These are phyloP conservation scores for Peronospora farinosa DNA, from an alignment of 352 stramenopile genomes.

Conservation along the genomic window DNA sequence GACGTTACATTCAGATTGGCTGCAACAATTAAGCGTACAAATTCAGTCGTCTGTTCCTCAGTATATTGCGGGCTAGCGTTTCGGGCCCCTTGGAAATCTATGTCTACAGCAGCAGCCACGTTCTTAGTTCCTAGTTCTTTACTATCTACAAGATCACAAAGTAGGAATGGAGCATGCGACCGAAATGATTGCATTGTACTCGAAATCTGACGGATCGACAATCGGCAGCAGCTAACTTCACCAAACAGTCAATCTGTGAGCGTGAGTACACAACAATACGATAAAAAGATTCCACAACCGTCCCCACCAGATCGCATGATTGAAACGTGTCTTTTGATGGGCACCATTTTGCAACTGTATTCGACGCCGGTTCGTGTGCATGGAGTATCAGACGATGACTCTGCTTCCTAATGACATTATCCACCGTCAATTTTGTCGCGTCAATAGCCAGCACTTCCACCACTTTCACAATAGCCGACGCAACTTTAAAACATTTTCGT, in stretches of 20 bases:
- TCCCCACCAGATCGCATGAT: constrained; percentile 14
- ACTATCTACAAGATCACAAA: constrained; percentile 15
- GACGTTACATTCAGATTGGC: constrained; percentile 35
- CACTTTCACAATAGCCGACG: constrained; percentile 25
- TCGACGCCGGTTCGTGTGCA: constrained; percentile 9
- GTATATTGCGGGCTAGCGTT: constrained; percentile 17
- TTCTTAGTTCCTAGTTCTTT: constrained; percentile 4
- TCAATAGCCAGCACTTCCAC: constrained; percentile 26
- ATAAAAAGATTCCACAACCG: constrained; percentile 16
- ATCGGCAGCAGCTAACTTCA: constrained; percentile 25
- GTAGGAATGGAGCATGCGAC: constrained; percentile 14
- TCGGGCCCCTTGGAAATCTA: not conserved
- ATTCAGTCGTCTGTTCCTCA: constrained; percentile 30
- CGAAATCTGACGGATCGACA: constrained; percentile 32
- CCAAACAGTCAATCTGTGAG: constrained; percentile 30
- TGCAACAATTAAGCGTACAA: constrained; percentile 39
- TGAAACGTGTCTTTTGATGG: constrained; percentile 27
- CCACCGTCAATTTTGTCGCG: constrained; percentile 15
- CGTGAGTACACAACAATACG: constrained; percentile 25
- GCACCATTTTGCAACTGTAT: constrained; percentile 8
- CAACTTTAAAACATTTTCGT: constrained; percentile 25
- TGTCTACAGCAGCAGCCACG: not conserved
- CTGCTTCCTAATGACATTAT: constrained; percentile 19
- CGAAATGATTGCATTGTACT: constrained; percentile 24
- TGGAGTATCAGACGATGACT: constrained; percentile 9